Conservation (phyloP, 257 asterid species). For the Solanum sparsipilum region DNA sequence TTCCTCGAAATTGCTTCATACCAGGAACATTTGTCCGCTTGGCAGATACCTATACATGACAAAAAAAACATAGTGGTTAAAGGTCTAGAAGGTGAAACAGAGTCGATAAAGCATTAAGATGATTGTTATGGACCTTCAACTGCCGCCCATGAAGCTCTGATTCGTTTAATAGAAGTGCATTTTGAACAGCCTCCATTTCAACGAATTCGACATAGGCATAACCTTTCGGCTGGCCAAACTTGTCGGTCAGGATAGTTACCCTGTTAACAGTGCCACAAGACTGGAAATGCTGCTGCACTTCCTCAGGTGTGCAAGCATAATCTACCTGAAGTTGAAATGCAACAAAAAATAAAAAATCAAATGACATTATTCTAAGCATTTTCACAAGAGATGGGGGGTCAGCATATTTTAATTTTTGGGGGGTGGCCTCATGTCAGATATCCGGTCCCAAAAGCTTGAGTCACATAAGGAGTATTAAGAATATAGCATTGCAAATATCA, state of each 20-base stretch:
- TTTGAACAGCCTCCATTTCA: constrained; percentile 37
- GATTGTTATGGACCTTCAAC: constrained; percentile 28
- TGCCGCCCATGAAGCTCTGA: constrained; percentile 46
- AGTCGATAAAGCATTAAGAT: not conserved
- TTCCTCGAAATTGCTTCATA: constrained; percentile 39
- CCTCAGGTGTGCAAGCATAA: constrained; percentile 43
- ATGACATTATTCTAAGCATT: not conserved
- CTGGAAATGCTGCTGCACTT: constrained; percentile 45
- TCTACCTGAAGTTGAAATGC: constrained; percentile 31
- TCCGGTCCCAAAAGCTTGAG: not conserved
- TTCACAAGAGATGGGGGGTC: not conserved
- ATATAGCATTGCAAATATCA: not conserved
- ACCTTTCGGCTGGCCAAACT: constrained; percentile 43
- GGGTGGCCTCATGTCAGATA: not conserved
- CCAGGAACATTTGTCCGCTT: constrained; percentile 60
- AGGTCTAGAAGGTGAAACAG: not conserved
- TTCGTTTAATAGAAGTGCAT: constrained; percentile 29
- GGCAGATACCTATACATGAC: constrained; percentile 30
- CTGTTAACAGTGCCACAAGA: constrained; percentile 45
- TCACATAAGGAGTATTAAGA: not conserved
- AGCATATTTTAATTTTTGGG: not conserved
- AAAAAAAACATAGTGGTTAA: not conserved
- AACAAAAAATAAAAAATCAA: not conserved
- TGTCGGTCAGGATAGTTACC: constrained; percentile 39
- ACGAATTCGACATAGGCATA: constrained; percentile 46